These are phyloP conservation scores for Ceratocystis alfenasii DNA, from an alignment of 2,329 filamentous ascomycete species.

Conservation along the genomic window DNA sequence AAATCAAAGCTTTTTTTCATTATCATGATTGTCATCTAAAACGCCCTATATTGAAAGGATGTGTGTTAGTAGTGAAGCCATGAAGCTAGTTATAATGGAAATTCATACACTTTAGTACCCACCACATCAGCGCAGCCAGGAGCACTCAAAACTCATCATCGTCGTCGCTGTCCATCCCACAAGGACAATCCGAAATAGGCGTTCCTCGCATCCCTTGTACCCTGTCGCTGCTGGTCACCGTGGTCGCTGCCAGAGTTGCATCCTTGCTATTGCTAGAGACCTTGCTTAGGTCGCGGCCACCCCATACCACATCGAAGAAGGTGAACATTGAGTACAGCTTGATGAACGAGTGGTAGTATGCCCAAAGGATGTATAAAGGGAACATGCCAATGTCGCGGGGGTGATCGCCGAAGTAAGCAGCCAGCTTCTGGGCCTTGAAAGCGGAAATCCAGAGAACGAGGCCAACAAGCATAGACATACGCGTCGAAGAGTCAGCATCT, in stretches of 20 bases:
- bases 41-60: not conserved
- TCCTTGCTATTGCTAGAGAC: slow-evolving; percentile 1
- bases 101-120: not conserved
- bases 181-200: not conserved
- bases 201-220: not conserved
- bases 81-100: not conserved
- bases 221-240: not conserved
- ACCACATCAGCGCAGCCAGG: not conserved
- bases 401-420: slow-evolving; percentile 40
- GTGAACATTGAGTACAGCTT: slow-evolving; percentile 47
- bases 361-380: slow-evolving; percentile 41
- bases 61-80: not conserved
- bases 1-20: not conserved
- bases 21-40: not conserved
- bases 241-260: not conserved
- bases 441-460: slow-evolving; percentile 37
- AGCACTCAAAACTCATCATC: not conserved
- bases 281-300: slow-evolving; percentile 20
- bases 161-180: not conserved
- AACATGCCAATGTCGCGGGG: slow-evolving; percentile 42
- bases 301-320: slow-evolving; percentile 36
- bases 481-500: not conserved
- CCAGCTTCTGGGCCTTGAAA: slow-evolving; percentile 47
- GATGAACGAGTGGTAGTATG: slow-evolving; percentile 45
- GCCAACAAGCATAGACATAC: not conserved